A percentile compares a stretch with the other conserved stretches of the same genome.
Conservation (phyloP, 371 early-diverging fungal species). For the Dinochytrium kinnereticum region DNA sequence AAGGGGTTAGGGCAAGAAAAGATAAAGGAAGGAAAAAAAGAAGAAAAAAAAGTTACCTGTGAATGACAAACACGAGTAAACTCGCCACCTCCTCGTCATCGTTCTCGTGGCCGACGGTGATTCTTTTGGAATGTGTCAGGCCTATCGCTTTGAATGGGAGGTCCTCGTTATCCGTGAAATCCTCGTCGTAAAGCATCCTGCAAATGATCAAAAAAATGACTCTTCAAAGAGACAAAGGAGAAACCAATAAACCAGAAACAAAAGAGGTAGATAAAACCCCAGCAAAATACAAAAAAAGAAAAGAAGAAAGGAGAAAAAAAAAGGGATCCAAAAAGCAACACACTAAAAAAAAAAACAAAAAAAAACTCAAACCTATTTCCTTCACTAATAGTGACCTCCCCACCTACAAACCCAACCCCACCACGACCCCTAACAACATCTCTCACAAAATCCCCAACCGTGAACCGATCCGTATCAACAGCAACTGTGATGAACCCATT, state of each 20-base stretch:
- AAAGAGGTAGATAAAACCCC: not conserved
- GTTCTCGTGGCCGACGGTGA: slow-evolving; percentile 26
- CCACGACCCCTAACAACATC: slow-evolving; percentile 21
- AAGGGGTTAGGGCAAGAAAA: no score
- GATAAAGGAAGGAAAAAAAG: no score
- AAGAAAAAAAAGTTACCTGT: slow-evolving; percentile 2
- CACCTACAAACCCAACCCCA: slow-evolving; percentile 40
- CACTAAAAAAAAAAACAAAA: not conserved
- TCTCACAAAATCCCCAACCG: slow-evolving; percentile 35
- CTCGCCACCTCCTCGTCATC: slow-evolving; percentile 22
- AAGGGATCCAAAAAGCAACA: slow-evolving; percentile 2
- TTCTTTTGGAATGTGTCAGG: slow-evolving; percentile 46
- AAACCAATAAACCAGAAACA: not conserved
- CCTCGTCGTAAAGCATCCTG: slow-evolving; percentile 87
- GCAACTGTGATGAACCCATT: slow-evolving; percentile 43
- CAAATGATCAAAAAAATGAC: not conserved
- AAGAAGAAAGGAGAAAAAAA: not conserved
- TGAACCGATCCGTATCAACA: slow-evolving; percentile 46
- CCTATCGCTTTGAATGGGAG: slow-evolving; percentile 64
- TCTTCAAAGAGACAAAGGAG: not conserved
- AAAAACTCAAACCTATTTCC: slow-evolving; percentile 58
- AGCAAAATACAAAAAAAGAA: not conserved
- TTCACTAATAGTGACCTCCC: slow-evolving; percentile 59
- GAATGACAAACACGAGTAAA: not conserved
- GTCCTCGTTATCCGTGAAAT: slow-evolving; percentile 83